Conservation (phyloP, 2,329 filamentous ascomycete species). For the Uncinocarpus reesii region DNA sequence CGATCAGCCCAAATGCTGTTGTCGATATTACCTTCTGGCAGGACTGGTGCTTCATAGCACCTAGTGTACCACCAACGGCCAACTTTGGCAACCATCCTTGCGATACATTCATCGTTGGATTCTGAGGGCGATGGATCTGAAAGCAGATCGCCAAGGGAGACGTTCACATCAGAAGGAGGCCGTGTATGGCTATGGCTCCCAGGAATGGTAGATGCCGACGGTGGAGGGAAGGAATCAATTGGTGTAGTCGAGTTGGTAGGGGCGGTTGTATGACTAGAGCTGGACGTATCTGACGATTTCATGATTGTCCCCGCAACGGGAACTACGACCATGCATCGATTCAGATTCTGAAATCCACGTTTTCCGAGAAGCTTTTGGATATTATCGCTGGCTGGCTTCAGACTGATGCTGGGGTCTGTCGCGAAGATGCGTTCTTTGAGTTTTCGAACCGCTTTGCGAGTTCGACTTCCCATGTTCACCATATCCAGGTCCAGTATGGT, state of each 20-base stretch:
- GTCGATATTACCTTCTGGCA: constrained; percentile 39
- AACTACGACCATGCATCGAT: constrained; percentile 40
- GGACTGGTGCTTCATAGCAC: constrained; percentile 68
- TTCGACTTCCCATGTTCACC: constrained; percentile 41
- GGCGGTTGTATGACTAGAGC: constrained; percentile 28
- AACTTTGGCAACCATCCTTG: constrained; percentile 82
- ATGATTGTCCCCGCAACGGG: constrained; percentile 39
- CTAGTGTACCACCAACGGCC: constrained; percentile 94
- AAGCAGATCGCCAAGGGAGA: constrained; percentile 59
- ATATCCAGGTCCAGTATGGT: constrained; percentile 42
- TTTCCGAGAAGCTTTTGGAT: constrained; percentile 38
- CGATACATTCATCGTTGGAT: constrained; percentile 70
- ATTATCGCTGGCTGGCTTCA: constrained; percentile 40
- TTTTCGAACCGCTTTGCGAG: constrained; percentile 36
- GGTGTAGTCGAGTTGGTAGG: constrained; percentile 19
- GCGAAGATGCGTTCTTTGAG: constrained; percentile 39
- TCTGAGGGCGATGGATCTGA: constrained; percentile 58
- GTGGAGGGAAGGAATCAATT: constrained; percentile 21
- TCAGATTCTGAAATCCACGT: constrained; percentile 41
- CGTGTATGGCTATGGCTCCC: constrained; percentile 20
- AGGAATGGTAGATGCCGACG: constrained; percentile 19
- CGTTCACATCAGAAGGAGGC: constrained; percentile 30
- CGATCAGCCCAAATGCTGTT: constrained; percentile 71
- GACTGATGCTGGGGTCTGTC: constrained; percentile 34
- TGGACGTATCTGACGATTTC: constrained; percentile 35